Base-by-base conservation (phyloP, 495 filamentous ascomycete species). In the Sabuloglossum arenarium region DNA sequence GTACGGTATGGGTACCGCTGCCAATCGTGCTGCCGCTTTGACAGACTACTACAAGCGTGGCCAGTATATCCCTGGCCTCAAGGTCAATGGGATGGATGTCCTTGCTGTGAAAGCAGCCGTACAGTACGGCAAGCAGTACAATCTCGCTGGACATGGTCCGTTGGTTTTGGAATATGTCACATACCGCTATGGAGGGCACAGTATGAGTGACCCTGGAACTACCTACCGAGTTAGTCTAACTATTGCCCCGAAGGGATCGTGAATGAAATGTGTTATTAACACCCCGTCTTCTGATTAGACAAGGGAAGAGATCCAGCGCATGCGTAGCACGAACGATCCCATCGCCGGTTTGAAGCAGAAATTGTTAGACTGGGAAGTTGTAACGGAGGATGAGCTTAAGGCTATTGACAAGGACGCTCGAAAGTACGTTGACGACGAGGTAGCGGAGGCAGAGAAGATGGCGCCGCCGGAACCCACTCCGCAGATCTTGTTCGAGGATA, bases 1-100 rank as follows among this genome's bases (percentile, higher is more conserved):
- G 74, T 98, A 98, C 72, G 91, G 91, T 69, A 98, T 98, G 91
- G 91, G 93, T 71, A 98, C 91, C 53, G 86, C 91, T 56, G 91
- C 91, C 59, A 84, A 85, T 67, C 88, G 91, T 63, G 84, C 91
- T 61, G 85, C 90, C 60, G 91, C 91, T 60, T 72, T 95, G 62
- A 96, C 91, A 66, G 93, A 98, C 69, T 98, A 98, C 84, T 98
- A 98, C 82, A 96, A 97, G 80, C 93, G 91, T 72, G 91, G 91
- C 60, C 91, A 98, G 75, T 98, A 97, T 76, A 98, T 98, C 64
- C 91, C 91, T 58, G 91, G 91, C 73, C 80, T 98, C 58, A 98
- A 97, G 76, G 87, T 98, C 68, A 98, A 98, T 74, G 91, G 86
- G 69, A 98, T 98, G 91, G 91, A 98, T 69, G 86, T 96, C 62